Base-by-base conservation (phyloP, 1,284 basidiomycete genomes). In the Ustilago sp. region DNA sequence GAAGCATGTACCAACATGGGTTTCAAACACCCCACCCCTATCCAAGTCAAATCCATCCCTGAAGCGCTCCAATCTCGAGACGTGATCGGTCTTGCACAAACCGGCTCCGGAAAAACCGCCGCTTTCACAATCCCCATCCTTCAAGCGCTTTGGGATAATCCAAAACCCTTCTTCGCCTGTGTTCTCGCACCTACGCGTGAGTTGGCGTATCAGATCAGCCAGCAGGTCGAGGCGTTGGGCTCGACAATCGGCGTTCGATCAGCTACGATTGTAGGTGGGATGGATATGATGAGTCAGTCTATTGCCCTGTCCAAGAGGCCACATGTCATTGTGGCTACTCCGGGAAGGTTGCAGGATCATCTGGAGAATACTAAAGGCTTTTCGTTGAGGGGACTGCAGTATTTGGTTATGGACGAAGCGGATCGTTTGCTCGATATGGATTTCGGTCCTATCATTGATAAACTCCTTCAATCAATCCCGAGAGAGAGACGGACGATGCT, bases 351-450 rank as follows among this genome's bases (percentile, higher is more conserved):
- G 81, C 91, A 95, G 82, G 94, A 98, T 86, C 97, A 99, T 87
- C 88, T 99, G 56, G 95, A 99, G 86, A 96, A 96, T 83, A 99
- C 97, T 4, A 99, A 99, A 86, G 97, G 97, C 0, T 99, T 99
- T 87, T 94, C 91, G 80, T 87, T 99, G 79, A 90, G 94, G 80
- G 90, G 88, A 13, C 88, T 99, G 63, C 93, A 95, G 86, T 99
- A 95, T 86, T 87, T 99, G 82, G 97, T 97, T 19, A 89, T 99
- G 83, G 97, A 99, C 83, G 97, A 99, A 88, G 97, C 97, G 3
- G 97, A 99, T 88, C 90, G 97, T 64, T 87, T 99, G 54, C 89
- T 99, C 48, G 97, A 99, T 87, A 92, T 99, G 91, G 97, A 99
- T 86, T 99, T 99, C 83, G 95, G 95, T 19, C 93, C 94, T 41